These are phyloP conservation scores for Kluyveromyces sp. DNA, from an alignment of 1,139 yeast species.

Conservation along the genomic window DNA sequence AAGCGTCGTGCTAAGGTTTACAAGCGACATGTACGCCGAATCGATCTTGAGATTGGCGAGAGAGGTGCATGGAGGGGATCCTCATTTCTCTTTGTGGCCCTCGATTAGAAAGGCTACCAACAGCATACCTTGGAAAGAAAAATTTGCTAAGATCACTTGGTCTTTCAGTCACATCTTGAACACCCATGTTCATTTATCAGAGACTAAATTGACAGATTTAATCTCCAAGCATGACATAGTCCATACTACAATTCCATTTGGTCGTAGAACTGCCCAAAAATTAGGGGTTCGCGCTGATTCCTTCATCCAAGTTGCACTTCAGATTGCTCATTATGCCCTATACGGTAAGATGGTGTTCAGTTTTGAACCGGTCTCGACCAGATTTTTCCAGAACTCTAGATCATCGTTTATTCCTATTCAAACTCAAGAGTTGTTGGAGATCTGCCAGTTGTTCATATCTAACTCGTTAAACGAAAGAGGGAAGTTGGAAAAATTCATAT, in stretches of 20 bases:
- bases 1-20: slow-evolving; percentile 64
- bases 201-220: slow-evolving; percentile 68
- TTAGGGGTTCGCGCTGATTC: slow-evolving; percentile 58
- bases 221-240: slow-evolving; percentile 63
- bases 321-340: slow-evolving; percentile 63
- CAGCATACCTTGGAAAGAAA: slow-evolving; percentile 8
- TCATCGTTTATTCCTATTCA: slow-evolving; percentile 65
- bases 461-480: slow-evolving; percentile 34
- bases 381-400: slow-evolving; percentile 59
- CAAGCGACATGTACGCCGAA: slow-evolving; percentile 71
- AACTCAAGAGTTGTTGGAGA: slow-evolving; percentile 43
- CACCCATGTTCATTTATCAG: slow-evolving; percentile 55
- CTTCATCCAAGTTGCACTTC: slow-evolving; percentile 59
- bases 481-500: slow-evolving; percentile 36
- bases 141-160: slow-evolving; percentile 39
- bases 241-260: slow-evolving; percentile 38
- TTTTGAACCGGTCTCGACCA: slow-evolving; percentile 67
- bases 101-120: slow-evolving; percentile 35
- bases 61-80: slow-evolving; percentile 60
- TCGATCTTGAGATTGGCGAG: slow-evolving; percentile 64
- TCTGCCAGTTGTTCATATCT: slow-evolving; percentile 59
- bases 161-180: slow-evolving; percentile 41
- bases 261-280: slow-evolving; percentile 43
- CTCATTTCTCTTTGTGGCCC: slow-evolving; percentile 52
- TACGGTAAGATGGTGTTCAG: slow-evolving; percentile 65